Evolutionary conservation across 192 early-diverging fungal genomes (phyloP).

Genomic region (Pecoramyces ruminantium): DNA sequence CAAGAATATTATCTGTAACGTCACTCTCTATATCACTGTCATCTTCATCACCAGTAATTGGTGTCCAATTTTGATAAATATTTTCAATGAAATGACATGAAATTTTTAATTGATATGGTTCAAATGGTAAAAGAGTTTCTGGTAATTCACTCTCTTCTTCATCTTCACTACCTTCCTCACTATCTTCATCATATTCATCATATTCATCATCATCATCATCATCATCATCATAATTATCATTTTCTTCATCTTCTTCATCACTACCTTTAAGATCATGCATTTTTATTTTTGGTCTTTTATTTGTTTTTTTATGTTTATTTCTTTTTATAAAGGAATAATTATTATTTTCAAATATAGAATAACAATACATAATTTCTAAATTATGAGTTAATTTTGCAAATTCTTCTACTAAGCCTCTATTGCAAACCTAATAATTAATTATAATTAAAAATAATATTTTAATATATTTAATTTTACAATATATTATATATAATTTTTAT

Average conservation of each 20-base stretch:
- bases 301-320: neutral
- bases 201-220: neutral
- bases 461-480: too few species aligned
- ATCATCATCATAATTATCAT: neutral
- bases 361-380: constrained; percentile 73
- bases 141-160: constrained; percentile 21
- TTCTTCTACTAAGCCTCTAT: constrained; percentile 59
- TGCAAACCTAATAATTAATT: constrained; percentile 47
- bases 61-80: constrained; percentile 68
- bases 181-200: neutral
- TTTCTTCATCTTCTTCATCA: neutral
- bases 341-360: constrained; percentile 54
- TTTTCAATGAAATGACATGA: constrained; percentile 47
- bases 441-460: too few species aligned
- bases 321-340: constrained; percentile 8
- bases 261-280: neutral
- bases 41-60: constrained; percentile 1
- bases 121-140: constrained; percentile 84
- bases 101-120: constrained; percentile 63
- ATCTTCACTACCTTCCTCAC: constrained; percentile 2
- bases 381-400: constrained; percentile 67
- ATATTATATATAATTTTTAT: too few species aligned
- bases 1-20: constrained; percentile 1
- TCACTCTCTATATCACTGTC: constrained; percentile 35
- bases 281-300: neutral